phyloP scores from a whole-genome alignment of 768 basidiomycete species.

The Tulasnella sp. region DNA sequence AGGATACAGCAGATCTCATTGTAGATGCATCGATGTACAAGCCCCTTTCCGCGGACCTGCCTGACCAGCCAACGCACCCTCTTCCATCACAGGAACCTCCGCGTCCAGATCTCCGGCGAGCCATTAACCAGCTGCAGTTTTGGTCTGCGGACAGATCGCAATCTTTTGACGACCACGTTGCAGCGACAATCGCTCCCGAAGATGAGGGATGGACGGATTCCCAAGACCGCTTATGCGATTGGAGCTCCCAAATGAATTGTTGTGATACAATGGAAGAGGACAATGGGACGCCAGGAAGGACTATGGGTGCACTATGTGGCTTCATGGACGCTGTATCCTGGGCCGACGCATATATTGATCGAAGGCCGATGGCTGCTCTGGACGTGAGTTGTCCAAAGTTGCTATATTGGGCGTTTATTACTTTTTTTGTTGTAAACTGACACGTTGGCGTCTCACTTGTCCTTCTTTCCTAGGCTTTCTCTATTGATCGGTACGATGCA shows the following conservation, averaged over 20 bases:
- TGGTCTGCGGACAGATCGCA: constrained; percentile 20
- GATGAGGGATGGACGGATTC: neutral
- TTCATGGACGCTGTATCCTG: constrained; percentile 43
- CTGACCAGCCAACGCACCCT: constrained; percentile 31
- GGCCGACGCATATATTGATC: constrained; percentile 41
- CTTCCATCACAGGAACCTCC: constrained; percentile 26
- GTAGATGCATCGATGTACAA: constrained; percentile 12
- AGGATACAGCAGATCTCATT: constrained; percentile 1
- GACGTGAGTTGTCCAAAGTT: constrained; percentile 32
- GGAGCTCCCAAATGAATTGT: neutral
- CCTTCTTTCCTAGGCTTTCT: constrained; percentile 21
- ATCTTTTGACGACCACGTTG: no score
- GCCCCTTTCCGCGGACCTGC: constrained; percentile 23
- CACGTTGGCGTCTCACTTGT: constrained; percentile 5
- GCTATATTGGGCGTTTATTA: neutral
- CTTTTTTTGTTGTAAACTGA: constrained; percentile 1
- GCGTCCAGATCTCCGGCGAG: constrained; percentile 50
- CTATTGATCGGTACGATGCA: constrained; percentile 29
- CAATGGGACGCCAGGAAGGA: neutral
- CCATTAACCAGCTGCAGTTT: constrained; percentile 51
- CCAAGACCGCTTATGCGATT: constrained; percentile 13
- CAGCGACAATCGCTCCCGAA: neutral
- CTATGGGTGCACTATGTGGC: constrained; percentile 6
- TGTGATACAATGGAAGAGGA: neutral
- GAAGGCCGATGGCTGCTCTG: constrained; percentile 27